A percentile compares a stretch with the other conserved stretches of the same genome.
These are phyloP conservation scores for Emmonsia crescens DNA, from an alignment of 2,329 filamentous ascomycete species.

Conservation along the genomic window DNA sequence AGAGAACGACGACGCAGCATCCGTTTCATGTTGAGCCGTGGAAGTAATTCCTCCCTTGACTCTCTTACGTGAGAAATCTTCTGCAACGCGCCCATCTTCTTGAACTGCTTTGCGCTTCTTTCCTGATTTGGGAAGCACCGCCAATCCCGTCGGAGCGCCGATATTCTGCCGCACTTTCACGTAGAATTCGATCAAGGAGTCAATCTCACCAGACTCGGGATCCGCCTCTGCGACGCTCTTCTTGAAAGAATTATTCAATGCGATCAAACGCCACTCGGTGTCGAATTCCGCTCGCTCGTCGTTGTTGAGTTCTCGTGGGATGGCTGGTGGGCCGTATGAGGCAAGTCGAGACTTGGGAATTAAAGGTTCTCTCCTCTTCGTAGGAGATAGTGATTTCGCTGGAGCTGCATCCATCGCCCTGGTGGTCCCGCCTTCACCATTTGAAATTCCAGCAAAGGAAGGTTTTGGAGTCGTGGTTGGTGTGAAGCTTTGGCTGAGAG, in stretches of 20 bases:
- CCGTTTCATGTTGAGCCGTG: not conserved
- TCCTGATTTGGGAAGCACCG: slow-evolving; percentile 5
- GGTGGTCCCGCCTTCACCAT: slow-evolving; percentile 6
- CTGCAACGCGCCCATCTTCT: not conserved
- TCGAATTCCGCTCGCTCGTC: slow-evolving; percentile 42
- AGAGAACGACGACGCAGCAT: not conserved
- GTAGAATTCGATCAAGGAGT: slow-evolving; percentile 21
- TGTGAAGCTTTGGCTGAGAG: slow-evolving; percentile 8
- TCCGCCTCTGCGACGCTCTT: slow-evolving; percentile 25
- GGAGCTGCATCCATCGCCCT: not conserved
- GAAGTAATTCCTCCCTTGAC: not conserved
- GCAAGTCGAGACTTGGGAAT: not conserved
- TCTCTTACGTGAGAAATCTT: not conserved
- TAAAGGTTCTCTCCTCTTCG: not conserved
- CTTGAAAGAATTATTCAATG: slow-evolving; percentile 28
- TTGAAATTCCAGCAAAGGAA: slow-evolving; percentile 8
- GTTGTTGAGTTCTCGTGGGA: slow-evolving; percentile 36
- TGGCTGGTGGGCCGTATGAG: slow-evolving; percentile 5
- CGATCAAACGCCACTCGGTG: slow-evolving; percentile 23
- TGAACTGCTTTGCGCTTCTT: not conserved
- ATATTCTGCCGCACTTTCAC: slow-evolving; percentile 19
- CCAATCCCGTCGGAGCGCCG: slow-evolving; percentile 18
- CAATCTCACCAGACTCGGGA: slow-evolving; percentile 18
- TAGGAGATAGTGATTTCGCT: not conserved
- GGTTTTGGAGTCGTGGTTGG: slow-evolving; percentile 16